Evolutionary conservation across 768 basidiomycete genomes (phyloP), one percentile per base, ranked within the genome.

Genomic region (Coprinopsis sp.): DNA sequence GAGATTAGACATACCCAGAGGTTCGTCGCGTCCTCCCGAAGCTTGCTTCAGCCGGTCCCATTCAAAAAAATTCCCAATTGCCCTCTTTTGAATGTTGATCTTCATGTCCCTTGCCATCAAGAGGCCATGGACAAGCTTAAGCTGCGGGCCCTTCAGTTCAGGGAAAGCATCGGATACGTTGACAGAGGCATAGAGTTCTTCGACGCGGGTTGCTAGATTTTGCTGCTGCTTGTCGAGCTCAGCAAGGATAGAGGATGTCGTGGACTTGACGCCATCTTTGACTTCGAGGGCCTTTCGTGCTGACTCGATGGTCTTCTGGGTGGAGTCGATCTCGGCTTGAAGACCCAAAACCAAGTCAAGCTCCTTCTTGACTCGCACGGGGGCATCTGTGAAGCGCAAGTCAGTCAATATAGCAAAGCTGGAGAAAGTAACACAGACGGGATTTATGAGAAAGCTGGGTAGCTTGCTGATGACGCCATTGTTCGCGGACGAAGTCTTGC

Each of bases 391-490:
- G 11, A n/a, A 31, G n/a, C n/a, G n/a, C 8, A 8, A n/a, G 30
- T 31, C 10, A 31, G 30, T 8, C n/a, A 31, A 31, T n/a, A n/a
- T 8, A 8, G 8, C 30, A 31, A 10, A 7, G 34, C 7, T 37
- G 11, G 11, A 7, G 30, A 31, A 31, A 7, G 11, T 3, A 30
- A 33, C 10, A 64, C 68, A 38, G 56, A 71, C 58, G 51, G 1
- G 57, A 33, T 1, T 51, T 49, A 7, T 64, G 10, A 0, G 65
- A 66, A 3, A 62, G 52, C 50, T 70, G 65, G 0, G 58, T 48
- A 8, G 34, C 47, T 37, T 52, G 51, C 44, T 72, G 70, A 1
- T 47, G 28, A 2, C 34, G 37, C 69, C 69, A 71, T 39, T 69
- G 52, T 6, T 51, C 16, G 1, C 54, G n/a, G n/a, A n/a, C n/a